Evolutionary conservation across 2,329 filamentous ascomycete species (phyloP), one percentile per base, ranked within the genome.

Genomic region (Mariannaea sp.): DNA sequence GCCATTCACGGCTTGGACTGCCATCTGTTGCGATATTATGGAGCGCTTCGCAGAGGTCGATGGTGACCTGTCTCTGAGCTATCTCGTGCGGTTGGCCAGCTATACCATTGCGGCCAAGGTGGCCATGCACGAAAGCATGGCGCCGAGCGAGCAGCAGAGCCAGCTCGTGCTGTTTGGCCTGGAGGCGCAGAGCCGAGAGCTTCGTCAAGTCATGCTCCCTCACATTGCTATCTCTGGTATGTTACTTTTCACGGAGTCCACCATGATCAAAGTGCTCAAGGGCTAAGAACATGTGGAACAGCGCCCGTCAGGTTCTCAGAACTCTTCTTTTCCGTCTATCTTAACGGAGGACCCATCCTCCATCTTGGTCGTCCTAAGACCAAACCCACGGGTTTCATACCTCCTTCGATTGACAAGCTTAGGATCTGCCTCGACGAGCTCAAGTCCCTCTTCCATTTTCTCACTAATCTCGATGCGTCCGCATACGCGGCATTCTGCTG

Each of bases 111-210:
- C 78, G 49, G 72, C 75, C 3, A 60, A 68, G 29, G 64, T 67
- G 5, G 62, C 74, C 3, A 61, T 69, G 5, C 60, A 67, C 22
- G 59, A 65, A n/a, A 53, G 54, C 7, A 58, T 66, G 33, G 51
- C 62, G 29, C 67, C 68, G 36, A 63, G 61, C 5, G 67, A 74
- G 30, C 72, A 78, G 51, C 76, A 80, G 38, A 70, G 68, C 16
- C 66, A 69, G 3, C 69, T 82, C 14, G 70, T 81, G 54, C 62
- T 78, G n/a, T 68, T 74, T 2, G 79, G 80, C 0, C 71, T 82
- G 22, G 77, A 80, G 52, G 64, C 74, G 3, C 78, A 81, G 57
- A 64, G 78, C 7, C 58, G 62, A n/a, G 75, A 80, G 32, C 73
- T 65, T 58, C 70, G 74, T 33, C 56, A 61, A 5, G 55, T 53